phyloP scores from a whole-genome alignment of 331 rosid genomes.

The Pyrus hybrid region DNA sequence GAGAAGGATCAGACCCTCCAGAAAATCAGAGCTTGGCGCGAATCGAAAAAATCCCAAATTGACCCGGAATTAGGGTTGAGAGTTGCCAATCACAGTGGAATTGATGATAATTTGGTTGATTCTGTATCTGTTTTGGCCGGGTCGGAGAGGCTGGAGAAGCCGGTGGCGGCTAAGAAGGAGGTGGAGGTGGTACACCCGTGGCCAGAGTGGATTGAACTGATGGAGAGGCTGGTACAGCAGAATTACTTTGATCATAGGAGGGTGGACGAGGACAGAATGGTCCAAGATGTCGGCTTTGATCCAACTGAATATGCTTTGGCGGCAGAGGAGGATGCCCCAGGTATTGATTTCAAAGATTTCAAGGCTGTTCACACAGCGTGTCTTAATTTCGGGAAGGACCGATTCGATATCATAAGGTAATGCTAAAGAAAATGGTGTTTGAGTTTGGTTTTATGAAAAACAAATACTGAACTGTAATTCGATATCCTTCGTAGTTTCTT shows the following conservation, averaged over 20 bases:
- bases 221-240: conserved; percentile 87
- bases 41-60: conserved; percentile 35
- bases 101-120: neutral
- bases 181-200: conserved; percentile 87
- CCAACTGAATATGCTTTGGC: conserved; percentile 6
- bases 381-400: conserved; percentile 83
- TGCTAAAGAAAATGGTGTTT: neutral
- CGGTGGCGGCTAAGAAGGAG: conserved; percentile 17
- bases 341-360: conserved; percentile 59
- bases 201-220: conserved; percentile 95
- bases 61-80: conserved; percentile 9
- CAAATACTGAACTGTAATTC: neutral
- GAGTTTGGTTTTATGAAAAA: neutral
- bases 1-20: conserved; percentile 83
- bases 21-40: conserved; percentile 85
- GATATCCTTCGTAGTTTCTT: neutral
- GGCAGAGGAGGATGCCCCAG: conserved; percentile 19
- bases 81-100: neutral
- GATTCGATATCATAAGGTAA: conserved; percentile 81
- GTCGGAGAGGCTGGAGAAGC: neutral
- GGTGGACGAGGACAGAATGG: conserved; percentile 71
- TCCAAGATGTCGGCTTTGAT: conserved; percentile 51
- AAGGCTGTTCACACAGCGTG: conserved; percentile 67
- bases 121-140: neutral
- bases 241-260: conserved; percentile 85